Evolutionary conservation across 2,329 filamentous ascomycete genomes (phyloP).

Genomic region (Exophiala sideris): DNA sequence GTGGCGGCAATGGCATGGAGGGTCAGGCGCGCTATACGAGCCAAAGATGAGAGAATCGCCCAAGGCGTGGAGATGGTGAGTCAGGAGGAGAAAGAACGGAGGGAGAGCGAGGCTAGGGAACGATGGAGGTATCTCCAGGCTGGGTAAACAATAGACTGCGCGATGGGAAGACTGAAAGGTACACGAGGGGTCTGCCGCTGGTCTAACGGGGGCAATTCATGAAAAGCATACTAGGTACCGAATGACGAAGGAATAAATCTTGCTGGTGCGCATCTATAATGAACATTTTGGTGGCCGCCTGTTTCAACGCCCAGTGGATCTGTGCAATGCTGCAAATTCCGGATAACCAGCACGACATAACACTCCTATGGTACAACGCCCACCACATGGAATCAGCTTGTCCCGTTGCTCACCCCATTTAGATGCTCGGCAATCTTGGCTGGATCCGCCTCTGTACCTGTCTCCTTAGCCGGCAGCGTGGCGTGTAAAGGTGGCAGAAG

Average conservation of each 20-base stretch:
- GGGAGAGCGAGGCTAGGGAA: conserved; percentile 25
- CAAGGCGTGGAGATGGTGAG: conserved; percentile 24
- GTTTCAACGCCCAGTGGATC: neutral
- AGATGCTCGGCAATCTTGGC: conserved; percentile 17
- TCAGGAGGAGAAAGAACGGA: conserved; percentile 24
- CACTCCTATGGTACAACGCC: neutral
- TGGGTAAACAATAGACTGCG: conserved; percentile 2
- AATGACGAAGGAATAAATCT: no score
- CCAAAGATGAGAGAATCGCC: conserved; percentile 19
- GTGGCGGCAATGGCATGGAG: conserved; percentile 25
- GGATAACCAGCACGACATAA: no score
- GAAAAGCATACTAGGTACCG: no score
- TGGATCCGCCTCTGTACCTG: conserved; percentile 21
- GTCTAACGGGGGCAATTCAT: no score
- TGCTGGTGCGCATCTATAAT: no score
- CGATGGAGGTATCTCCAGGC: conserved; percentile 25
- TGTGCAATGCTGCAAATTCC: no score
- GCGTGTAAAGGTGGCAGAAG: conserved; percentile 22
- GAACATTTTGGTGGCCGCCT: neutral
- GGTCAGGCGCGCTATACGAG: conserved; percentile 17
- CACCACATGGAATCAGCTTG: neutral
- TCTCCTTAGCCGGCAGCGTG: conserved; percentile 21
- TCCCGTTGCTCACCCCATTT: conserved; percentile 10
- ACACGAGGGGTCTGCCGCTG: no score
- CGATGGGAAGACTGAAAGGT: no score